Conservation (phyloP, 495 filamentous ascomycete genomes). For the Penicillium crystallinum region DNA sequence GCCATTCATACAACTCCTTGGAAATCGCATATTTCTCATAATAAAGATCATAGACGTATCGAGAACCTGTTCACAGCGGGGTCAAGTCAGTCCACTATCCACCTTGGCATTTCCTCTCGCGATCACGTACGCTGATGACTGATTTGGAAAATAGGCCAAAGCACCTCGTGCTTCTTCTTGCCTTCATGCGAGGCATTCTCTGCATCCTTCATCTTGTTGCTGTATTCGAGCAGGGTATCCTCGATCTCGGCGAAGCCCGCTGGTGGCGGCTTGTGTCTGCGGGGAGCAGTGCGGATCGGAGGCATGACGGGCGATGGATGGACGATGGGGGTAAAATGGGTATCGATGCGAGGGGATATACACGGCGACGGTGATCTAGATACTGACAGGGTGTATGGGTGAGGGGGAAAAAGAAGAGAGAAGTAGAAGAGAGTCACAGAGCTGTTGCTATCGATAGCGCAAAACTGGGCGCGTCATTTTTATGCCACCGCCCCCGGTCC, state of each 20-base stretch:
- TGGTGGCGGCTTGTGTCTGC: conserved; percentile 84
- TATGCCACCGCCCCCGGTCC: conserved; percentile 21
- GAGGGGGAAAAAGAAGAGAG: not conserved
- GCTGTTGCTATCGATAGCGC: conserved; percentile 8
- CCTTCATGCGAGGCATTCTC: conserved; percentile 74
- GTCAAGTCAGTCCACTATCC: not conserved
- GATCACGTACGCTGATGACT: conserved; percentile 69
- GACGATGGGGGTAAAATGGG: not conserved
- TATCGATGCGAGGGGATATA: not conserved
- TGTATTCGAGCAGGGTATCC: conserved; percentile 91
- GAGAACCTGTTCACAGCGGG: conserved; percentile 46
- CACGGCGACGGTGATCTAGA: not conserved
- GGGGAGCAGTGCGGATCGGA: conserved; percentile 62
- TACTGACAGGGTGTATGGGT: not conserved
- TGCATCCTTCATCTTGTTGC: conserved; percentile 98
- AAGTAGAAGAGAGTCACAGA: conserved; percentile 6
- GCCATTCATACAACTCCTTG: conserved; percentile 87
- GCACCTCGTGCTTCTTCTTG: conserved; percentile 78
- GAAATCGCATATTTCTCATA: conserved; percentile 96
- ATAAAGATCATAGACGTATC: conserved; percentile 97
- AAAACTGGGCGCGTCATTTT: conserved; percentile 25
- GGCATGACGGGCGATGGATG: conserved; percentile 59
- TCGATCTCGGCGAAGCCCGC: conserved; percentile 96
- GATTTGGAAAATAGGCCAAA: conserved; percentile 98
- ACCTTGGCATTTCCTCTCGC: not conserved